phyloP scores from a whole-genome alignment of 306 rosid species.

The Begonia fuchsioides region DNA sequence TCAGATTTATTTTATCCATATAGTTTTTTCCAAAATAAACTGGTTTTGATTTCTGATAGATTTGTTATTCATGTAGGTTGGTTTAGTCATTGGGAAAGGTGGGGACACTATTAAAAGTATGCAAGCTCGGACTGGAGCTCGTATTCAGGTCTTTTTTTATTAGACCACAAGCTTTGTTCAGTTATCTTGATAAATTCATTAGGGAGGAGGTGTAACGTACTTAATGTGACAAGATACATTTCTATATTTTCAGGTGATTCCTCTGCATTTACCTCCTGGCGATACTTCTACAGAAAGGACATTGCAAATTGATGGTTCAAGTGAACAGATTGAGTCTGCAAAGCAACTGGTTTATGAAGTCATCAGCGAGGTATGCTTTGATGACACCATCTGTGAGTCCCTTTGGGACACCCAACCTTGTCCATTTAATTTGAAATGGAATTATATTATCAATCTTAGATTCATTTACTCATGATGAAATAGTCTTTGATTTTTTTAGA shows the following conservation, averaged over 20 bases:
- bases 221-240: too few relatives aligned
- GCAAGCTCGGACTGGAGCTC: conserved; percentile 83
- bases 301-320: conserved; percentile 73
- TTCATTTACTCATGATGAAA: too few relatives aligned
- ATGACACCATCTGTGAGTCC: too few relatives aligned
- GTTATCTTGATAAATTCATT: too few relatives aligned
- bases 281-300: conserved; percentile 80
- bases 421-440: too few relatives aligned
- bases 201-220: too few relatives aligned
- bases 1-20: background rate
- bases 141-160: conserved; percentile 58
- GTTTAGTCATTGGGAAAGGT: conserved; percentile 91
- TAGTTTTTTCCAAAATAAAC: too few relatives aligned
- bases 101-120: conserved; percentile 90
- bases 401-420: too few relatives aligned
- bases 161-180: too few relatives aligned
- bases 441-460: too few relatives aligned
- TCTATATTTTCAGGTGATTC: conserved; percentile 53
- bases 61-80: conserved; percentile 42
- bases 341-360: conserved; percentile 74
- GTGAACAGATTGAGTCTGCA: conserved; percentile 82
- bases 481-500: too few relatives aligned
- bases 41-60: too few relatives aligned
- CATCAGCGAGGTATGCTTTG: conserved; percentile 63
- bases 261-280: conserved; percentile 96